Evolutionary conservation across 2,329 filamentous ascomycete genomes (phyloP).

Genomic region (Neonectria punicea): DNA sequence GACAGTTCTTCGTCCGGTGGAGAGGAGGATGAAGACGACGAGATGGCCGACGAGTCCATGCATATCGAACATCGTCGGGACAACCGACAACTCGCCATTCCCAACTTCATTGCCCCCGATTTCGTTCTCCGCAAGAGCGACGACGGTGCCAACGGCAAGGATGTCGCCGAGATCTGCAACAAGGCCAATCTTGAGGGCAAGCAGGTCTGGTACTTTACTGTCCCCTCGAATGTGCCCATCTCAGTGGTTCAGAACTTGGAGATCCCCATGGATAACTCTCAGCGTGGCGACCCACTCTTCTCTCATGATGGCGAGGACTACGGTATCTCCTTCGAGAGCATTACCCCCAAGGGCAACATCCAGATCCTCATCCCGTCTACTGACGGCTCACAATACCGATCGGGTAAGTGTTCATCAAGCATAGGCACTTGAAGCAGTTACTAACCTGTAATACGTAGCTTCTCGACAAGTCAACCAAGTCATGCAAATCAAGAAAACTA

Average conservation of each 20-base stretch:
- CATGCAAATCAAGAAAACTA: slow-evolving; percentile 72
- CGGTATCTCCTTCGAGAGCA: slow-evolving; percentile 64
- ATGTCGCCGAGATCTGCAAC: slow-evolving; percentile 66
- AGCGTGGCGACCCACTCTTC: slow-evolving; percentile 65
- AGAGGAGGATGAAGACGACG: slow-evolving; percentile 44
- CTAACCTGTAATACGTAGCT: slow-evolving; percentile 33
- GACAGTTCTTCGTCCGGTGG: slow-evolving; percentile 39
- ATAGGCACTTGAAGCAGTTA: slow-evolving; percentile 11
- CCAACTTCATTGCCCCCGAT: slow-evolving; percentile 60
- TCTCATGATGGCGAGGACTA: slow-evolving; percentile 73
- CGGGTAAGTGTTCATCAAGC: slow-evolving; percentile 56
- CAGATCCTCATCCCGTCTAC: slow-evolving; percentile 70
- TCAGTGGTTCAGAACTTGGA: slow-evolving; percentile 73
- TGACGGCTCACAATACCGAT: slow-evolving; percentile 63
- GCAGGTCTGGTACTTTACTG: slow-evolving; percentile 84
- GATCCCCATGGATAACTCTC: slow-evolving; percentile 66
- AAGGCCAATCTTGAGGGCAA: slow-evolving; percentile 72
- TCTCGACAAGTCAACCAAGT: slow-evolving; percentile 64
- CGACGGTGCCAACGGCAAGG: slow-evolving; percentile 52
- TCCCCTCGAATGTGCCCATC: slow-evolving; percentile 75
- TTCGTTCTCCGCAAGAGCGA: slow-evolving; percentile 64
- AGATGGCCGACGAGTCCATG: slow-evolving; percentile 53
- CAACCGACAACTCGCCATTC: slow-evolving; percentile 51
- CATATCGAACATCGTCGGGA: slow-evolving; percentile 49
- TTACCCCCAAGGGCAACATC: slow-evolving; percentile 61